Conservation (phyloP, 306 rosid genomes). For the Dicorynia guianensis region DNA sequence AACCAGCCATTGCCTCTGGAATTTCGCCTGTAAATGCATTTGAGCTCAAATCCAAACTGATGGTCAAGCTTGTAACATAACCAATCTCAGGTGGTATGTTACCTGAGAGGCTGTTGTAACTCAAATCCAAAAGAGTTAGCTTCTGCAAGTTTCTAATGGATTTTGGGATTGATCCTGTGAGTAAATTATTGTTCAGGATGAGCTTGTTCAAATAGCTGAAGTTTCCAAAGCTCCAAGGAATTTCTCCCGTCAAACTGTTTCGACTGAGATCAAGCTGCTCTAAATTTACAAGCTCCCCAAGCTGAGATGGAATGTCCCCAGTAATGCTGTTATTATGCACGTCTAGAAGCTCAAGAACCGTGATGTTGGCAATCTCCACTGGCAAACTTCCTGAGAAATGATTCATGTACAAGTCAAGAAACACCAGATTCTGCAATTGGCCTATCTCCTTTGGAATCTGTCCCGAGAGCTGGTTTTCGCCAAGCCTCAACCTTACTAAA, state of each 20-base stretch:
- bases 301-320: slow-evolving; percentile 74
- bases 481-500: slow-evolving; percentile 85
- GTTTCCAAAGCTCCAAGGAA: slow-evolving; percentile 89
- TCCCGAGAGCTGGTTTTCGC: slow-evolving; percentile 93
- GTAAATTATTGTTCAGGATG: slow-evolving; percentile 78
- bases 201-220: slow-evolving; percentile 92
- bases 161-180: slow-evolving; percentile 79
- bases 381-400: slow-evolving; percentile 85
- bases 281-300: slow-evolving; percentile 84
- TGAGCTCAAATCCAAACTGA: slow-evolving; percentile 86
- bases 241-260: slow-evolving; percentile 80
- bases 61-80: slow-evolving; percentile 81
- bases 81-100: slow-evolving; percentile 78
- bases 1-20: slow-evolving; percentile 68
- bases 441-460: slow-evolving; percentile 90
- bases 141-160: slow-evolving; percentile 76
- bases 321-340: slow-evolving; percentile 79
- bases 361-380: slow-evolving; percentile 77
- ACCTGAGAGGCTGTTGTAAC: slow-evolving; percentile 85
- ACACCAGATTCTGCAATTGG: slow-evolving; percentile 79
- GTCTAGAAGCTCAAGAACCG: slow-evolving; percentile 90
- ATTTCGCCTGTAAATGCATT: slow-evolving; percentile 80
- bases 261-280: slow-evolving; percentile 96
- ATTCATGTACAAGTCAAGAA: slow-evolving; percentile 93
- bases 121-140: slow-evolving; percentile 86